These are phyloP conservation scores for Lactarius sanguifluus DNA, from an alignment of 768 basidiomycete species.

Conservation along the genomic window DNA sequence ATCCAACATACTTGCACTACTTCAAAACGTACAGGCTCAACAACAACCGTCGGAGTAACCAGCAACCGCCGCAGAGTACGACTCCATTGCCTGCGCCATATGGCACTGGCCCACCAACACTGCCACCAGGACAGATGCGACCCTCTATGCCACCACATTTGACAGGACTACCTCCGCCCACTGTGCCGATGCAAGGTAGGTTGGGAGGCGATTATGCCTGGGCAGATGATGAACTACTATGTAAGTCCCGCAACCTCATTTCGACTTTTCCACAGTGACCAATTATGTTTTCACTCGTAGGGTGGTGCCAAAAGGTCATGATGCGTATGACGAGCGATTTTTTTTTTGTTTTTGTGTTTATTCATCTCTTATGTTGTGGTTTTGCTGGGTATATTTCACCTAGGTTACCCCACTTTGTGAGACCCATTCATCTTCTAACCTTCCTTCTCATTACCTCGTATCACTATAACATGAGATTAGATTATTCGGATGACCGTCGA, in stretches of 20 bases:
- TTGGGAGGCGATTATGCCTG: constrained; percentile 43
- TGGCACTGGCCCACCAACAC: constrained; percentile 28
- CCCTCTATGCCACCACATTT: constrained; percentile 47
- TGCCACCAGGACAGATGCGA: constrained; percentile 46
- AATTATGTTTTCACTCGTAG: background rate
- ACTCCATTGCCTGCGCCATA: constrained; percentile 20
- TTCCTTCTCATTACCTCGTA: constrained; percentile 1
- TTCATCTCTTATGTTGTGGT: constrained; percentile 19
- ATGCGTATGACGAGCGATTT: background rate
- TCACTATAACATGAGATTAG: background rate
- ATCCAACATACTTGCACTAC: constrained; percentile 27
- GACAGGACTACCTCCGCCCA: constrained; percentile 38
- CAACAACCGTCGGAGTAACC: constrained; percentile 28
- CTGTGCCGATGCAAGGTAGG: constrained; percentile 28
- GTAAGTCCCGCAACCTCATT: constrained; percentile 41
- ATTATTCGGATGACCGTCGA: background rate
- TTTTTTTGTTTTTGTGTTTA: constrained; percentile 10
- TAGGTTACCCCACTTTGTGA: constrained; percentile 13
- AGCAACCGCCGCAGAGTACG: constrained; percentile 27
- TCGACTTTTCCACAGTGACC: background rate
- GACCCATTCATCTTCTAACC: constrained; percentile 9
- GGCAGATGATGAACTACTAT: constrained; percentile 69
- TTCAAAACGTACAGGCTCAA: constrained; percentile 27
- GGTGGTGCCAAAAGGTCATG: constrained; percentile 21
- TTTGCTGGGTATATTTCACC: constrained; percentile 14